These are phyloP conservation scores for Magnusiomyces clavatus DNA, from an alignment of 1,139 yeast species.

Conservation along the genomic window DNA sequence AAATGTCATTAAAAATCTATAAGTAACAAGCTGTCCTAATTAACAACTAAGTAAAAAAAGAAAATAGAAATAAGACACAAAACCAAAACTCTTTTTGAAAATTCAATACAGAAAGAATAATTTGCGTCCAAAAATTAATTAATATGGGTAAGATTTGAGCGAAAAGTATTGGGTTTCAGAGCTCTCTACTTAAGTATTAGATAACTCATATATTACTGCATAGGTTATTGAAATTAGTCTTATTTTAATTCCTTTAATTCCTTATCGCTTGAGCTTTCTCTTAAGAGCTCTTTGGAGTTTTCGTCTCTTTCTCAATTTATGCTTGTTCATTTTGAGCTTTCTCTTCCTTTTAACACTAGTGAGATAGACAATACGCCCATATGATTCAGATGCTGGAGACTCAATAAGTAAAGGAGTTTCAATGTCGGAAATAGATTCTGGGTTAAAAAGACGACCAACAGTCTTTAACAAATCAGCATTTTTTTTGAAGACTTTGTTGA, in stretches of 20 bases:
- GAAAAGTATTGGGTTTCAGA: background rate
- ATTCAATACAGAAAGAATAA: background rate
- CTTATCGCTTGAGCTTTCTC: constrained; percentile 27
- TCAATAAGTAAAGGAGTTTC: constrained; percentile 10
- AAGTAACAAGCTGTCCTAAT: too few species aligned
- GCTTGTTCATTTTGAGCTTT: constrained; percentile 41
- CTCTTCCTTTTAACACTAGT: constrained; percentile 40
- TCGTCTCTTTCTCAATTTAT: constrained; percentile 40
- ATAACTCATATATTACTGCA: too few species aligned
- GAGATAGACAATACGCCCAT: constrained; percentile 21
- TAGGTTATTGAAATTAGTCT: too few species aligned
- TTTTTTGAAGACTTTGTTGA: constrained; percentile 7
- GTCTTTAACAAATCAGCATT: constrained; percentile 10
- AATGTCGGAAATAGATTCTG: background rate
- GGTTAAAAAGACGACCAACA: constrained; percentile 5
- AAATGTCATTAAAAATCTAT: too few species aligned
- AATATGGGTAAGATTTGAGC: too few species aligned
- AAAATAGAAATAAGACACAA: background rate
- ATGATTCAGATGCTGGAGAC: constrained; percentile 16
- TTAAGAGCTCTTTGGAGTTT: constrained; percentile 37
- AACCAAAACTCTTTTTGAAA: background rate
- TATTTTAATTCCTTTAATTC: background rate
- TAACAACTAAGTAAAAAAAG: background rate
- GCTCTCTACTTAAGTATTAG: background rate
- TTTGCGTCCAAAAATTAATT: too few species aligned